phyloP scores from a whole-genome alignment of 768 basidiomycete species.

The Leccinum sublutescens region DNA sequence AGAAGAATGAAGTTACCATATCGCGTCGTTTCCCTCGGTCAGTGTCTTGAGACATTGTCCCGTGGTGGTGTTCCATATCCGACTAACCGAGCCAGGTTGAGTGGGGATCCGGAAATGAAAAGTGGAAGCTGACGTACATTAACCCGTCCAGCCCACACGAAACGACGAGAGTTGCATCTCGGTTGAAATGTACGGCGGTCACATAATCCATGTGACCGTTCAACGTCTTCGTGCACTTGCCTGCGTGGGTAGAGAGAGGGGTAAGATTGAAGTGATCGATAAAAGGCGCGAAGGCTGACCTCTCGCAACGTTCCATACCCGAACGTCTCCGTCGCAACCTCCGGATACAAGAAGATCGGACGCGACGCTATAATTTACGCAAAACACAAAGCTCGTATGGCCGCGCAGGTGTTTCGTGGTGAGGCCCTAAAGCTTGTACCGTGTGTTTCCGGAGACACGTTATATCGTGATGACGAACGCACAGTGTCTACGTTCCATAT shows the following conservation, averaged over 20 bases:
- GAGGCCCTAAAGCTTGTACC: constrained; percentile 48
- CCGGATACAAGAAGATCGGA: constrained; percentile 91
- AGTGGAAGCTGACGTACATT: constrained; percentile 58
- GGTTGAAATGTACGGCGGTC: constrained; percentile 91
- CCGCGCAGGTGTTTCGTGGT: constrained; percentile 72
- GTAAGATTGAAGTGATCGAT: not conserved
- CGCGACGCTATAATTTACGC: constrained; percentile 85
- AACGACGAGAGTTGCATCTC: constrained; percentile 87
- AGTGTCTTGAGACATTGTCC: constrained; percentile 97
- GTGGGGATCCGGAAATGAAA: not conserved
- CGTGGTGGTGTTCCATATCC: constrained; percentile 90
- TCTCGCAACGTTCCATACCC: constrained; percentile 86
- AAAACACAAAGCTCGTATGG: constrained; percentile 88
- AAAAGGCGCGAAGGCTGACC: constrained; percentile 41
- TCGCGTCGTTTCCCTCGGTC: constrained; percentile 83
- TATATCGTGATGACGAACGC: constrained; percentile 29
- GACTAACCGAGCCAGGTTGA: constrained; percentile 45
- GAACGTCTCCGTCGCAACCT: constrained; percentile 88
- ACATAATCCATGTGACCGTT: constrained; percentile 95
- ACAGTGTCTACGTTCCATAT: constrained; percentile 88
- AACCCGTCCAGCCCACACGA: constrained; percentile 91
- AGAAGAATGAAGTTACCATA: constrained; percentile 51
- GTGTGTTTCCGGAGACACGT: not conserved
- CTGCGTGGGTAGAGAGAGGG: constrained; percentile 36
- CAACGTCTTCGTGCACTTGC: constrained; percentile 79